Conservation (phyloP, 164 flowering plant species). For the Vitis riparia region DNA sequence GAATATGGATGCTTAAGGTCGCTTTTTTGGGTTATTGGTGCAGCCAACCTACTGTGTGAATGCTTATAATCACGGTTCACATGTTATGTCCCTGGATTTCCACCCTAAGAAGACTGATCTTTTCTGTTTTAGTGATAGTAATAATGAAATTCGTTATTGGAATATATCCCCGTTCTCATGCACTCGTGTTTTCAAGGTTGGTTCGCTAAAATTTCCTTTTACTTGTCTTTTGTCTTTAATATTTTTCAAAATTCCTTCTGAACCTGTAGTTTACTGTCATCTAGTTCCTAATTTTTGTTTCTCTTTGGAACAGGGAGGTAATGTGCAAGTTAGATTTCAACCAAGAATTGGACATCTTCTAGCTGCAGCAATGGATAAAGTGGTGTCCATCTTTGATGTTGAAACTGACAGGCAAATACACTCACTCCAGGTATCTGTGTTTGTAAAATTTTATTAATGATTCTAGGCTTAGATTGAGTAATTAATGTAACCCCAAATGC, state of each 20-base stretch:
- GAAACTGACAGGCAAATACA: conserved; percentile 66
- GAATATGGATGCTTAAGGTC: neutral
- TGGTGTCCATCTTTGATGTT: conserved; percentile 79
- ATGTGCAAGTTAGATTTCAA: conserved; percentile 82
- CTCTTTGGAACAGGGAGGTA: conserved; percentile 56
- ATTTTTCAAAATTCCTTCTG: neutral
- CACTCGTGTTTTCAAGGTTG: conserved; percentile 64
- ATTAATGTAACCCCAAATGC: neutral
- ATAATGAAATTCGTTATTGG: conserved; percentile 75
- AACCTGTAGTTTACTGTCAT: neutral
- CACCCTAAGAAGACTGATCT: conserved; percentile 88
- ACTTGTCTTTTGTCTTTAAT: neutral
- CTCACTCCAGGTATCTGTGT: conserved; percentile 59
- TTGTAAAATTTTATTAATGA: neutral
- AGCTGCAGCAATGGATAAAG: conserved; percentile 81
- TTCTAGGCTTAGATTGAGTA: neutral
- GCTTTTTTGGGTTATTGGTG: conserved; percentile 24
- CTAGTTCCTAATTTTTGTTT: neutral
- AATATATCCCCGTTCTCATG: conserved; percentile 52
- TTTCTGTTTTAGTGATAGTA: conserved; percentile 77
- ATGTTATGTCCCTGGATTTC: conserved; percentile 84
- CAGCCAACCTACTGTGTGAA: conserved; percentile 72
- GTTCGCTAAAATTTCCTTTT: conserved; percentile 9
- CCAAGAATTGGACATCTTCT: conserved; percentile 75
- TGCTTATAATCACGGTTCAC: conserved; percentile 55